Base-by-base conservation (phyloP, 1,284 basidiomycete species). In the Ceratobasidium sp. region DNA sequence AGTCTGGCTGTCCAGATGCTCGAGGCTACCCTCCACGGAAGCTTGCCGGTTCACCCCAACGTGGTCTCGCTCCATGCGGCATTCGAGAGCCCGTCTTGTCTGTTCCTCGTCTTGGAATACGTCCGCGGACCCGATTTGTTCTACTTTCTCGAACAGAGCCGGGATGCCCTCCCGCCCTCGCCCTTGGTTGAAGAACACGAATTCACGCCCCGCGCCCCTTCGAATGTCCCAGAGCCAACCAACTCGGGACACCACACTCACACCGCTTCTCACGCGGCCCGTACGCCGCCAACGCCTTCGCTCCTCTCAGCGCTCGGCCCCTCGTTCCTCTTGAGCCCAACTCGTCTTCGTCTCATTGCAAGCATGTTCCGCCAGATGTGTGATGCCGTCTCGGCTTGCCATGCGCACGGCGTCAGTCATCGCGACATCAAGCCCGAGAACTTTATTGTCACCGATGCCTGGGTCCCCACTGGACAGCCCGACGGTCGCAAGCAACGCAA, bases 321-420 rank as follows among this genome's bases (percentile, higher is more conserved):
- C 14, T 85, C 89, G 60, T 89, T 92, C 76, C 85, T 98, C 50
- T 89, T 99, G 55, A 94, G 93, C 18, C 88, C 89, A 70, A 91
- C 90, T 45, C 92, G 97, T 74, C 87, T 99, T 46, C 90, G 92
- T 28, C 88, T 99, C 76, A 94, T 99, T 77, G 90, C 95, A 9
- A 90, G 92, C 79, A 99, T 99, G 97, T 99, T 99, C 82, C 85
- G 89, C 84, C 86, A 99, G 83, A 99, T 99, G 94, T 99, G 97
- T 80, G 93, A 97, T 75, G 96, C 97, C 39, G 96, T 99, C 12
- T 93, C 94, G 2, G 89, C 92, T n/a, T 98, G 97, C 82, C 97
- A 99, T 79, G 90, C 93, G 46, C 89, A 91, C 74, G 92, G 92
- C 55, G 92, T 99, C 72, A 93, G 91, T 79, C 97, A 99, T 80